phyloP scores from a whole-genome alignment of 202 grass and related monocot species.

The Zizania palustris region DNA sequence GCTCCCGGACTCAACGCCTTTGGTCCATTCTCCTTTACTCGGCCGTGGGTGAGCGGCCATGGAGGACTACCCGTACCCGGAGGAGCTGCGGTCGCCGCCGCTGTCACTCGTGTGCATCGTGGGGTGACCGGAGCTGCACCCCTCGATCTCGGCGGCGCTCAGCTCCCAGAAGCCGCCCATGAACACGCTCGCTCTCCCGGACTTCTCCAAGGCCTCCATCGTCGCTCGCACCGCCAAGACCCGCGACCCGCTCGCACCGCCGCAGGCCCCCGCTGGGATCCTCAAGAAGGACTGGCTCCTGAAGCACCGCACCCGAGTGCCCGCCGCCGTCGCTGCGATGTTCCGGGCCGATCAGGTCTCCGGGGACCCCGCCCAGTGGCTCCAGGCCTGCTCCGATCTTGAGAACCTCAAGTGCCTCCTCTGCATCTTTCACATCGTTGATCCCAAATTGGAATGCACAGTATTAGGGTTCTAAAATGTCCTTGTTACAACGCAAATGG shows the following conservation, averaged over 20 bases:
- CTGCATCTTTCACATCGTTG: constrained; percentile 47
- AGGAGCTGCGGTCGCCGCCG: constrained; percentile 97
- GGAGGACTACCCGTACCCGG: constrained; percentile 96
- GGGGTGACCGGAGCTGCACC: constrained; percentile 91
- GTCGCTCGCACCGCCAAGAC: constrained; percentile 65
- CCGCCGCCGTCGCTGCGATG: constrained; percentile 68
- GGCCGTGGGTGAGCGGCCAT: constrained; percentile 49
- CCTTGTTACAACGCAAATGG: constrained; percentile 29
- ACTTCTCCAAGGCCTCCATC: constrained; percentile 78
- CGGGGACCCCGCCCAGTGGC: constrained; percentile 95
- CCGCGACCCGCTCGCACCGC: constrained; percentile 80
- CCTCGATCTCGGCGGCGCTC: constrained; percentile 80
- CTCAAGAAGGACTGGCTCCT: constrained; percentile 93
- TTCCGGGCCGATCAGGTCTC: constrained; percentile 85
- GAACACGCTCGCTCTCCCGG: constrained; percentile 77
- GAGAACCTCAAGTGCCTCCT: constrained; percentile 87
- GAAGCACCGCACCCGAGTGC: constrained; percentile 80
- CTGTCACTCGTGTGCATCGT: constrained; percentile 70
- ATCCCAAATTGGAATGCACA: constrained; percentile 30
- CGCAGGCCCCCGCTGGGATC: constrained; percentile 63
- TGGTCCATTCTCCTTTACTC: constrained; percentile 22
- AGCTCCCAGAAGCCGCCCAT: constrained; percentile 81
- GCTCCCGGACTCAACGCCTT: not conserved
- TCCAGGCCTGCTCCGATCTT: constrained; percentile 97
- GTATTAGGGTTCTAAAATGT: constrained; percentile 14